phyloP scores from a whole-genome alignment of 257 asterid genomes.

The Cordia subcordata region DNA sequence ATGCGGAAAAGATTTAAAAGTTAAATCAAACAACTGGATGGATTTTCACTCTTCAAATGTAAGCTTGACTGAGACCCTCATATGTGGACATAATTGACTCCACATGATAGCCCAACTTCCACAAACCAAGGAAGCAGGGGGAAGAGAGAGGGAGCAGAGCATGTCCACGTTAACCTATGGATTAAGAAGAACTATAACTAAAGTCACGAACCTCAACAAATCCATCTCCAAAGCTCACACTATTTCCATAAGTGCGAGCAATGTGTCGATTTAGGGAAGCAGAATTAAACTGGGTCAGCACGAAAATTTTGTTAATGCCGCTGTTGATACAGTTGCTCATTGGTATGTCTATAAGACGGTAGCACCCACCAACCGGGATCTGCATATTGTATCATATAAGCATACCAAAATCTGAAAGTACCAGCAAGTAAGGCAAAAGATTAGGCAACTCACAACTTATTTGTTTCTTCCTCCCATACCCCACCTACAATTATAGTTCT shows the following conservation, averaged over 20 bases:
- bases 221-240: constrained; percentile 88
- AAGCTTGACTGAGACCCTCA: not conserved
- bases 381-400: constrained; percentile 23
- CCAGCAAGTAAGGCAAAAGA: not conserved
- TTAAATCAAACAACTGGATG: too few relatives aligned
- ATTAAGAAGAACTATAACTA: not conserved
- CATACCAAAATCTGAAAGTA: constrained; percentile 3
- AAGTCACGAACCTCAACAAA: constrained; percentile 65
- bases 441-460: too few relatives aligned
- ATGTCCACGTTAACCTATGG: not conserved
- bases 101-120: too few relatives aligned
- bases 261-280: constrained; percentile 95
- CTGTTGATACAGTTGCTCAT: constrained; percentile 99
- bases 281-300: constrained; percentile 90
- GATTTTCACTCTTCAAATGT: too few relatives aligned
- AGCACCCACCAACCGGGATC: constrained; percentile 98
- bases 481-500: too few relatives aligned
- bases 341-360: constrained; percentile 82
- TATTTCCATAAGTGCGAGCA: constrained; percentile 86
- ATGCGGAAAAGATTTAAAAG: too few relatives aligned
- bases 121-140: too few relatives aligned
- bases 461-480: too few relatives aligned
- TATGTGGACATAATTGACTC: too few relatives aligned
- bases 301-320: constrained; percentile 87
- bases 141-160: too few relatives aligned